phyloP scores from a whole-genome alignment of 495 filamentous ascomycete genomes.

The Neurospora sp. region DNA sequence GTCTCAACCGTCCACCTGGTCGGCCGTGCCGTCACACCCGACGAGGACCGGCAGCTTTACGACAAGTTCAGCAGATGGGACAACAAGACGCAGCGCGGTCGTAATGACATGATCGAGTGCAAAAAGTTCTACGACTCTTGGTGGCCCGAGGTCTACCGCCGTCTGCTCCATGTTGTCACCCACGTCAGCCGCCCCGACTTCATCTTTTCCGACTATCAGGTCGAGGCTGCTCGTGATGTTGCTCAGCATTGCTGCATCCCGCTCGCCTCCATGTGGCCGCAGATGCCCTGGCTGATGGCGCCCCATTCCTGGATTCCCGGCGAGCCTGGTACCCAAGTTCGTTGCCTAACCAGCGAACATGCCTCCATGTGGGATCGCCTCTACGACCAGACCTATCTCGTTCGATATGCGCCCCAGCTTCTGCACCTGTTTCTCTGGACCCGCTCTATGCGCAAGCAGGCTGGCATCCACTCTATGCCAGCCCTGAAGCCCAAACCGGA shows the following conservation, averaged over 20 bases:
- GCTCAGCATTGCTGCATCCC: slow-evolving; percentile 22
- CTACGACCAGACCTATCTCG: slow-evolving; percentile 18
- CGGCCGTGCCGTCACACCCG: slow-evolving; percentile 9
- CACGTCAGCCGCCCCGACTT: slow-evolving; percentile 17
- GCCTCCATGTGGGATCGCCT: slow-evolving; percentile 25
- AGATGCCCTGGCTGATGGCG: slow-evolving; percentile 28
- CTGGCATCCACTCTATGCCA: slow-evolving; percentile 17
- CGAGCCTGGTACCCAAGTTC: slow-evolving; percentile 28
- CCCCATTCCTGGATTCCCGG: slow-evolving; percentile 29
- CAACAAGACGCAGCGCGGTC: slow-evolving; percentile 13
- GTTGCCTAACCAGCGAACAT: slow-evolving; percentile 25
- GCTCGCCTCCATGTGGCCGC: slow-evolving; percentile 27
- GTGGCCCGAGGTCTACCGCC: slow-evolving; percentile 28
- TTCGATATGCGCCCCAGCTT: slow-evolving; percentile 14
- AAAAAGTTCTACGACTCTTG: slow-evolving; percentile 28
- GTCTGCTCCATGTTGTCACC: slow-evolving; percentile 16
- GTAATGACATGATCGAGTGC: slow-evolving; percentile 16
- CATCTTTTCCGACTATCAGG: slow-evolving; percentile 31
- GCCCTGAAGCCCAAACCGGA: slow-evolving; percentile 24
- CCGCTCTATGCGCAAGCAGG: slow-evolving; percentile 20
- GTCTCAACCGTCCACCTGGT: slow-evolving; percentile 12
- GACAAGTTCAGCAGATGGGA: slow-evolving; percentile 23
- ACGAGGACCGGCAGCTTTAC: slow-evolving; percentile 17
- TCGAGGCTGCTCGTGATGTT: slow-evolving; percentile 30
- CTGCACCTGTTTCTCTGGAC: slow-evolving; percentile 17